phyloP scores from a whole-genome alignment of 2,329 filamentous ascomycete species.

The Pseudogymnoascus destructans region DNA sequence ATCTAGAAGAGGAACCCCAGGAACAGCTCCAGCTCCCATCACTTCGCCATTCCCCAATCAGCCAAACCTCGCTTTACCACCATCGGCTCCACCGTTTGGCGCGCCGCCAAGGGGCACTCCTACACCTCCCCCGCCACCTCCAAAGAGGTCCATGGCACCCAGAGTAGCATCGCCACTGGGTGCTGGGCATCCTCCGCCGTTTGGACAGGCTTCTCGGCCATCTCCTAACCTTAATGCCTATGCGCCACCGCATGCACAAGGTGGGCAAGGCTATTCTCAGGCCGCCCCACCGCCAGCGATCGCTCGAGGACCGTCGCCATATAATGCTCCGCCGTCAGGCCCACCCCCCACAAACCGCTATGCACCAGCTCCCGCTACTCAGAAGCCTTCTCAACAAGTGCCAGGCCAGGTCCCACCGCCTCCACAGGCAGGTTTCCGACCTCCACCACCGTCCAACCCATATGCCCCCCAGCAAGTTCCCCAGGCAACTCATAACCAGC shows the following conservation, averaged over 20 bases:
- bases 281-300: conserved; percentile 41
- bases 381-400: conserved; percentile 34
- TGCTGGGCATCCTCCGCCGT: conserved; percentile 37
- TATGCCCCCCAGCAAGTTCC: conserved; percentile 25
- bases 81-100: conserved; percentile 46
- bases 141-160: conserved; percentile 60
- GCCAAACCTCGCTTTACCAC: conserved; percentile 39
- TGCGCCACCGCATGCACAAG: conserved; percentile 40
- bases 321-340: conserved; percentile 63
- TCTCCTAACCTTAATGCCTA: conserved; percentile 50
- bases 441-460: conserved; percentile 35
- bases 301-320: conserved; percentile 68
- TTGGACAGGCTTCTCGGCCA: conserved; percentile 36
- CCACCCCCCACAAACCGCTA: conserved; percentile 64
- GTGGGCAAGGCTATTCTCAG: conserved; percentile 22
- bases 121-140: conserved; percentile 68
- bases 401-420: conserved; percentile 26
- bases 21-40: conserved; percentile 44
- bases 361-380: conserved; percentile 50
- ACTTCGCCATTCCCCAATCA: conserved; percentile 65
- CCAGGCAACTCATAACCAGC: conserved; percentile 26
- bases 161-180: conserved; percentile 61
- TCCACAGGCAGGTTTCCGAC: conserved; percentile 30
- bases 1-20: conserved; percentile 62
- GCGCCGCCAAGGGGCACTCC: conserved; percentile 42